These are phyloP conservation scores for Plasmodium berghei DNA, from an alignment of 169 alveolate genomes.

Conservation along the genomic window DNA sequence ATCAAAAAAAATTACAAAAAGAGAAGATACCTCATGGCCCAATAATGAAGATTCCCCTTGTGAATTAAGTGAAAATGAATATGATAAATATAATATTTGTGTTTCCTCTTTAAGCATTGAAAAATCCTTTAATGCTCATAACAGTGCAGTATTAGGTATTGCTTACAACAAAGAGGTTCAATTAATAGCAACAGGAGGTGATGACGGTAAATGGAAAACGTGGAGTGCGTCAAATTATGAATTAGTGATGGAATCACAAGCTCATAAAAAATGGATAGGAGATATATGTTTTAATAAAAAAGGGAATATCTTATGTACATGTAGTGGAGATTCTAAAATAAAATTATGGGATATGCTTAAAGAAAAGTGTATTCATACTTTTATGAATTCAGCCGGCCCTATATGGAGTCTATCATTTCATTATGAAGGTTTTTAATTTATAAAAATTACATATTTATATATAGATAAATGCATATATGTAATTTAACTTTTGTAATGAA, in stretches of 20 bases:
- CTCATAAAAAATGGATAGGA: slow-evolving; percentile 75
- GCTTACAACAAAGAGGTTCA: slow-evolving; percentile 64
- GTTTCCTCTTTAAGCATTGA: slow-evolving; percentile 57
- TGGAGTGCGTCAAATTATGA: slow-evolving; percentile 74
- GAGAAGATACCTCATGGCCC: slow-evolving; percentile 76
- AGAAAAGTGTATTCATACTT: slow-evolving; percentile 74
- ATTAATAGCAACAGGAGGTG: slow-evolving; percentile 76
- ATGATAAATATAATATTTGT: slow-evolving; percentile 24
- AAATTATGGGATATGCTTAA: slow-evolving; percentile 74
- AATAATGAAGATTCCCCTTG: slow-evolving; percentile 52
- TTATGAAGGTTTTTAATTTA: slow-evolving; percentile 59
- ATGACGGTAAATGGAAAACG: slow-evolving; percentile 75
- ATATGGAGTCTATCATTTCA: slow-evolving; percentile 75
- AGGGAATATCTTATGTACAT: slow-evolving; percentile 73
- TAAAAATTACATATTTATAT: slow-evolving; percentile 17
- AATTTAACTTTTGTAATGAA: slow-evolving; percentile 5
- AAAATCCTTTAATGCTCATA: slow-evolving; percentile 74
- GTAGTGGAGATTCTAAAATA: slow-evolving; percentile 76
- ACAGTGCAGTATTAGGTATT: slow-evolving; percentile 69
- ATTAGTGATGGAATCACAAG: slow-evolving; percentile 76
- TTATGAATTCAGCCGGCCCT: slow-evolving; percentile 73
- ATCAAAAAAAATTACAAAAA: slow-evolving; percentile 34
- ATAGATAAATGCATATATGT: slow-evolving; percentile 6
- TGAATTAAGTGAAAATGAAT: slow-evolving; percentile 47
- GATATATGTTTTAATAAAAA: slow-evolving; percentile 72